Base-by-base conservation (phyloP, 306 rosid genomes). In the Vigna nakashimae region DNA sequence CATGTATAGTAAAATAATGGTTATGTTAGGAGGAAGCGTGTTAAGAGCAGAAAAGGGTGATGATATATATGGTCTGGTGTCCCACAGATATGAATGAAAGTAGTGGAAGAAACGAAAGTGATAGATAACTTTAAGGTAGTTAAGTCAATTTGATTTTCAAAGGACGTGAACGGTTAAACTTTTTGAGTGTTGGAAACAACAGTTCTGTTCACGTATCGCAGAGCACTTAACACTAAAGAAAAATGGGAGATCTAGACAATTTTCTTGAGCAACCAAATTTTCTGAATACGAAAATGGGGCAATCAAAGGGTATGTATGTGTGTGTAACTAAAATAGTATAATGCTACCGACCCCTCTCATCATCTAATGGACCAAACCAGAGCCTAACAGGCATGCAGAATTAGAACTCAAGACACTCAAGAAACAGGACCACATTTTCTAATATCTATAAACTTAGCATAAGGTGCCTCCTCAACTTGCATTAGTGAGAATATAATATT, bases 401-500 rank as follows among this genome's bases (percentile, higher is more conserved):
- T 53, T 46, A 42, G 13, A 42, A 42, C 46, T 30, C 5, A 30
- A 30, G 34, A 30, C 34, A 30, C 34, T 28, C 4, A 28, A 28
- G 4, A 38, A 7, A 42, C 15, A 65, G 77, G 80, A 83, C 83
- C 86, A 78, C 80, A 45, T 36, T 4, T 34, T 40, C 62, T 73
- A 74, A 83, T 72, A 76, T 76, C 74, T 65, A 50, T 40, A 50
- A 71, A 72, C 74, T 59, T 58, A 43, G 30, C 73, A 40, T 18
- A 17, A 62, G 72, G 79, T 69, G 71, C 82, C 62, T 64, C 62
- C 28, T n/a, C 77, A 65, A 80, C 74, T 76, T 43, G 77, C 69
- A 76, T 43, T 84, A 38, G 34, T 13, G 48, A 66, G 40, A 30
- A 77, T 80, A 76, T 16, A 59, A 67, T 65, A 82, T 14, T 66